Conservation (phyloP, 192 early-diverging fungal genomes). For the Backusella sp. region DNA sequence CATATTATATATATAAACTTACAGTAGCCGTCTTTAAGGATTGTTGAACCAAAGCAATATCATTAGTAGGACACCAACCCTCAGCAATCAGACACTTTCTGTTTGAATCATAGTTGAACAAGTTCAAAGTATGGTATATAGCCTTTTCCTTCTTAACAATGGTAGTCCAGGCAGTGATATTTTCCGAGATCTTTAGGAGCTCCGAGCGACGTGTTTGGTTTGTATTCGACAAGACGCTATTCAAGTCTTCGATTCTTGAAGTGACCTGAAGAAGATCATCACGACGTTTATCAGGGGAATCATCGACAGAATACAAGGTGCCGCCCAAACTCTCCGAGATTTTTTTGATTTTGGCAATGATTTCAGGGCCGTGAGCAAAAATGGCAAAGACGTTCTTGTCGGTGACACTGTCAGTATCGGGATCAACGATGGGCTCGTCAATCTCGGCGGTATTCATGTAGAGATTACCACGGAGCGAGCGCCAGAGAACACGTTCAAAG, state of each 20-base stretch:
- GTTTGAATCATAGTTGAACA: constrained; percentile 92
- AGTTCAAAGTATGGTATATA: constrained; percentile 94
- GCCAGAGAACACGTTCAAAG: constrained; percentile 96
- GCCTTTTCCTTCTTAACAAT: constrained; percentile 98
- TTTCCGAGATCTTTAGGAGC: constrained; percentile 82
- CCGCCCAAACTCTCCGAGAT: constrained; percentile 95
- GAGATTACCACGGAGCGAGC: constrained; percentile 95
- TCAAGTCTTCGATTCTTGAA: constrained; percentile 86
- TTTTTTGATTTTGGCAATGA: constrained; percentile 88
- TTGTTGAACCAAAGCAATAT: constrained; percentile 78
- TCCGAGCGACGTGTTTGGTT: constrained; percentile 80
- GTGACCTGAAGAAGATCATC: constrained; percentile 79
- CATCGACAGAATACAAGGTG: constrained; percentile 89
- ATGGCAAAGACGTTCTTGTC: constrained; percentile 98
- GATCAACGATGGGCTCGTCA: constrained; percentile 91
- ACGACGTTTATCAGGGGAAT: constrained; percentile 79
- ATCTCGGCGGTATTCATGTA: constrained; percentile 96
- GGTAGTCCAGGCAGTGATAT: constrained; percentile 83
- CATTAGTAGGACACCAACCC: constrained; percentile 94
- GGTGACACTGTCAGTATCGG: constrained; percentile 80
- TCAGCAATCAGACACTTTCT: constrained; percentile 96
- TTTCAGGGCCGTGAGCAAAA: constrained; percentile 94
- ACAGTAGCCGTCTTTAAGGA: constrained; percentile 79
- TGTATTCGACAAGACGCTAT: constrained; percentile 79
- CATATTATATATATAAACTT: background rate